These are phyloP conservation scores for Selaginella tamariscina DNA, from an alignment of 75 land plant species.

Conservation along the genomic window DNA sequence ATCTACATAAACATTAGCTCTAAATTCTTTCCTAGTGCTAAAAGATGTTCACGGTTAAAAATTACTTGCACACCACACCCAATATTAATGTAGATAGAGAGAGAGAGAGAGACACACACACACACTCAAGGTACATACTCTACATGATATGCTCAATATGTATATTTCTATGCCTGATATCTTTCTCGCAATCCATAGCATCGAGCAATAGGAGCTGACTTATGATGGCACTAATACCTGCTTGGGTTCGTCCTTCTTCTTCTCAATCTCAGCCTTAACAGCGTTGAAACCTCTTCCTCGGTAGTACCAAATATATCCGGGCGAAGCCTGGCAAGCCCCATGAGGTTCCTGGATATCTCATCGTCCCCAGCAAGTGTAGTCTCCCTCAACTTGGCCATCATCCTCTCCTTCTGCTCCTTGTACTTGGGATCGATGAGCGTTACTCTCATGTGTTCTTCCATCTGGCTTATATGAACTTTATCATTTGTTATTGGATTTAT, in stretches of 20 bases:
- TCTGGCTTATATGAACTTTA: conserved; percentile 77
- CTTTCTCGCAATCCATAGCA: no score
- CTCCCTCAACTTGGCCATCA: conserved; percentile 96
- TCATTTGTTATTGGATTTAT: conserved; percentile 88
- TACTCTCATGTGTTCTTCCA: conserved; percentile 99
- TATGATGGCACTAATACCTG: no score
- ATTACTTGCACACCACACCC: no score
- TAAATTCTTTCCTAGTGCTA: no score
- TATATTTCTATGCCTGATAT: no score
- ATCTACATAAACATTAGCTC: no score
- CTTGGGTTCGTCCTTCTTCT: conserved; percentile 80
- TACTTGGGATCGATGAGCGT: conserved; percentile 96
- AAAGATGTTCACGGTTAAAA: no score
- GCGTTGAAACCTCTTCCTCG: conserved; percentile 98
- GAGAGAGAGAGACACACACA: no score
- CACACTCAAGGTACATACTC: no score
- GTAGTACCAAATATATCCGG: conserved; percentile 99
- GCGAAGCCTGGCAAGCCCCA: conserved; percentile 79
- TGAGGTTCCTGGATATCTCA: conserved; percentile 89
- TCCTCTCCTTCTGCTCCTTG: conserved; percentile 97
- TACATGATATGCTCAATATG: no score
- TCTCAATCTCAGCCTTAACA: conserved; percentile 94
- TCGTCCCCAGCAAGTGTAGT: conserved; percentile 95
- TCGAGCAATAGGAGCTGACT: no score
- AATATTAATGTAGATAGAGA: no score